Percentiles rank a stretch among this genome's conserved stretches.
These are phyloP conservation scores for Gardenia jasminoides DNA, from an alignment of 257 asterid genomes.

Conservation along the genomic window DNA sequence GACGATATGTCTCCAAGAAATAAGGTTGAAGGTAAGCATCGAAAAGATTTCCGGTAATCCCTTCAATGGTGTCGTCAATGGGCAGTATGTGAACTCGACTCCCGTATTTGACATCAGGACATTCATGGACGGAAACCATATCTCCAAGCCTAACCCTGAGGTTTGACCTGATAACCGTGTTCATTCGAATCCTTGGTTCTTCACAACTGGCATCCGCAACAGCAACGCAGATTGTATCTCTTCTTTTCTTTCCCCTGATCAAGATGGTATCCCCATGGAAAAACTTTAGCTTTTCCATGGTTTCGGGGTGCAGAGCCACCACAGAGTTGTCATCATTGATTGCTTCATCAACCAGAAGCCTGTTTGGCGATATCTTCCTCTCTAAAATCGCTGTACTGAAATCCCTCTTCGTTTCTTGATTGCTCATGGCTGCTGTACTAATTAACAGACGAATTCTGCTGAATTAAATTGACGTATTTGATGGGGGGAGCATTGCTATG, in stretches of 20 bases:
- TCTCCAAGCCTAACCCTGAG: slow-evolving; percentile 75
- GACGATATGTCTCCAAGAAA: too few relatives aligned
- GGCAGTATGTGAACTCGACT: slow-evolving; percentile 22
- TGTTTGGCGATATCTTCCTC: slow-evolving; percentile 69
- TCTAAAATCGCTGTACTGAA: slow-evolving; percentile 76
- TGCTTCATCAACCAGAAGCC: slow-evolving; percentile 74
- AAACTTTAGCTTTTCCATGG: slow-evolving; percentile 82
- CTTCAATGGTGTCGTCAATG: too few relatives aligned
- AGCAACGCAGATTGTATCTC: slow-evolving; percentile 60
- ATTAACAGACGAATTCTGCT: too few relatives aligned
- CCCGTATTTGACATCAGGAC: slow-evolving; percentile 77
- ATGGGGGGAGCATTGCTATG: too few relatives aligned
- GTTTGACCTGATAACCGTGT: slow-evolving; percentile 66
- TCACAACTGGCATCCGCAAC: slow-evolving; percentile 68
- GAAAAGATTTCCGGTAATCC: too few relatives aligned
- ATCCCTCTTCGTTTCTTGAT: slow-evolving; percentile 63
- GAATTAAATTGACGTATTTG: too few relatives aligned
- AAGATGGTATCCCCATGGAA: slow-evolving; percentile 75
- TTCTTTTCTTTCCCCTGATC: slow-evolving; percentile 79
- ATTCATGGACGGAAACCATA: slow-evolving; percentile 70
- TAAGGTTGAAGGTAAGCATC: too few relatives aligned
- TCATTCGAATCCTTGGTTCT: slow-evolving; percentile 67
- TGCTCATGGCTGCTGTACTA: too few relatives aligned
- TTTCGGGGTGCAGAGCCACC: slow-evolving; percentile 59
- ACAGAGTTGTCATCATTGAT: slow-evolving; percentile 72